phyloP scores from a whole-genome alignment of 352 stramenopile genomes.

The Phytophthora syringae region DNA sequence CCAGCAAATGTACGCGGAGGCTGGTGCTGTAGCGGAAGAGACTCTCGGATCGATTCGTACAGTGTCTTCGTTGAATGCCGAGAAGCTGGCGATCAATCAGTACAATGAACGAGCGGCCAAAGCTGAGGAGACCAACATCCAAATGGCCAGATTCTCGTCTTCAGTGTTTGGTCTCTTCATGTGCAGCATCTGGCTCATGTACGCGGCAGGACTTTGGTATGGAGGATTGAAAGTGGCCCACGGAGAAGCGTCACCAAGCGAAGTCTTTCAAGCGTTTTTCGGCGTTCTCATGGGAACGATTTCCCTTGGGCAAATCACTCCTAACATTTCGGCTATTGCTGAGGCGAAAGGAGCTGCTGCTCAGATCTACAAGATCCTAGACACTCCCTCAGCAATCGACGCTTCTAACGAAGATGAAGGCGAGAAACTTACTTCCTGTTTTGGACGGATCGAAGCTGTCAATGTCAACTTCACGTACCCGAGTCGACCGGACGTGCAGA shows the following conservation, averaged over 20 bases:
- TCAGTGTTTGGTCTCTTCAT: slow-evolving; percentile 28
- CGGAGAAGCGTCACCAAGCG: slow-evolving; percentile 11
- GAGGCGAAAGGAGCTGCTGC: slow-evolving; percentile 18
- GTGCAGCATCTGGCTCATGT: slow-evolving; percentile 39
- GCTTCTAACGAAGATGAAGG: neutral
- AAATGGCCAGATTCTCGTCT: slow-evolving; percentile 12
- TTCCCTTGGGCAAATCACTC: slow-evolving; percentile 31
- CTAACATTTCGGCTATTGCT: slow-evolving; percentile 29
- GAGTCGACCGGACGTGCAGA: slow-evolving; percentile 18
- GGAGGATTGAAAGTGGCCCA: slow-evolving; percentile 33
- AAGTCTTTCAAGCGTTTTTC: slow-evolving; percentile 34
- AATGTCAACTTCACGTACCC: slow-evolving; percentile 30
- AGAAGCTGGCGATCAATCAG: slow-evolving; percentile 38
- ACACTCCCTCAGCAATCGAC: too few species aligned
- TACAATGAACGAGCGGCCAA: slow-evolving; percentile 33
- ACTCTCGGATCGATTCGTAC: slow-evolving; percentile 52
- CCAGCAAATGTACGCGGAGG: slow-evolving; percentile 43
- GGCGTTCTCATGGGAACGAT: slow-evolving; percentile 33
- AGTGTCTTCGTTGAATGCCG: slow-evolving; percentile 43
- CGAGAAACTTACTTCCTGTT: neutral
- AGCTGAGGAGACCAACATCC: slow-evolving; percentile 28
- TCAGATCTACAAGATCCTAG: too few species aligned
- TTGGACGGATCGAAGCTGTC: slow-evolving; percentile 4
- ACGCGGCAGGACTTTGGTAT: slow-evolving; percentile 43
- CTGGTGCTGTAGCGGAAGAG: slow-evolving; percentile 59